Evolutionary conservation across 2,329 filamentous ascomycete species (phyloP), one percentile per base, ranked within the genome.

Genomic region (Colletotrichum tofieldiae): DNA sequence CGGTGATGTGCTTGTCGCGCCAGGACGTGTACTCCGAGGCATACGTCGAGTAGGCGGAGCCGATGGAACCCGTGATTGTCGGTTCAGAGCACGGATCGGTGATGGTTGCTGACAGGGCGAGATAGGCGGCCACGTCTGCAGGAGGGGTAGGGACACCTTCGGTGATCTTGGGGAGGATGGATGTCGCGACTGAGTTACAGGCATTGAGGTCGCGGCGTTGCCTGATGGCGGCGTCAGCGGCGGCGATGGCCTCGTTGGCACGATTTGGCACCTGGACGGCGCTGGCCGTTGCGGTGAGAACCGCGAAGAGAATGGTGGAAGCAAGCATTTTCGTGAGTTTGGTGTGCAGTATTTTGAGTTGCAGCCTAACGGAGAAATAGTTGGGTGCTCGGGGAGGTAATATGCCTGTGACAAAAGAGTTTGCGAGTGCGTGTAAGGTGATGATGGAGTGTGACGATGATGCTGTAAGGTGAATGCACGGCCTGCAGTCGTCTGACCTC

Each of bases 21-120:
- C 77, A 80, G 59, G 75, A 76, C 16, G 75, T 71, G 11, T 78
- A 65, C 12, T 70, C 60, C 8, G 69, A 69, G 20, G 71, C 73
- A 41, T 75, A 80, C 5, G 75, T 77, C 2, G 76, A 75, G 73
- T 77, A 80, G 23, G 78, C 78, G 0, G 73, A 71, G 23, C 76
- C 77, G 60, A 78, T 47, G 23, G 76, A 73, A 8, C 78, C 79
- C 9, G 78, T 80, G 45, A 80, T 69, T 2, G 56, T 68, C 9
- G 78, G 78, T 39, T 79, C 23, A 32, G 76, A 74, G 71, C 78
- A 80, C 1, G 58, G 14, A 29, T 78, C 71, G 29, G 77, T 77
- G 45, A 66, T 35, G 51, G 76, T 76, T 18, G 60, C 71, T 16
- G 64, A 18, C 8, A 74, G 20, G 12, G 78, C 79, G 23, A 80